phyloP scores from a whole-genome alignment of 225 moss, liverwort and hornwort species.

The Ulota crispa region DNA sequence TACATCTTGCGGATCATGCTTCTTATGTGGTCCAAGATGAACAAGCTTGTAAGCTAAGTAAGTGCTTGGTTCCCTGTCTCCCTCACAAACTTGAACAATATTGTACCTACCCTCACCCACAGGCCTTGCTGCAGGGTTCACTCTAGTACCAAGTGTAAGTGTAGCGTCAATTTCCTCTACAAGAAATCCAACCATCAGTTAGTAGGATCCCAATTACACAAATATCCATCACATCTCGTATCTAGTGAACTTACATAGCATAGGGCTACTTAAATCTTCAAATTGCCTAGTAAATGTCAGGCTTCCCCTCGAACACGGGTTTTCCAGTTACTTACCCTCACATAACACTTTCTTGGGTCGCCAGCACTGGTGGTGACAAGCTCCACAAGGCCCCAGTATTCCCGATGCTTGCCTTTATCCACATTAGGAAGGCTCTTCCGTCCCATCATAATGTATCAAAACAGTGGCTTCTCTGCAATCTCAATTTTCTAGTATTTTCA shows the following conservation, averaged over 20 bases:
- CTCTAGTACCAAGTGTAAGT: conserved; percentile 51
- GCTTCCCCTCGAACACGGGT: not conserved
- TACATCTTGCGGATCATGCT: conserved; percentile 53
- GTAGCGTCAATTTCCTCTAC: conserved; percentile 65
- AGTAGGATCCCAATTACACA: not conserved
- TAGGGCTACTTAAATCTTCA: not conserved
- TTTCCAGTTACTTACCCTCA: conserved; percentile 38
- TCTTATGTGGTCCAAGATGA: conserved; percentile 61
- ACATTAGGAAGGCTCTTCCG: conserved; percentile 65
- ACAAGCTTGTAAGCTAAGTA: conserved; percentile 68
- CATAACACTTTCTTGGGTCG: conserved; percentile 57
- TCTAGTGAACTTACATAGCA: not conserved
- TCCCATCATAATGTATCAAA: conserved; percentile 70
- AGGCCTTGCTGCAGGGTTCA: conserved; percentile 65
- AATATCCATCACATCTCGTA: not conserved
- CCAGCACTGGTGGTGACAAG: conserved; percentile 61
- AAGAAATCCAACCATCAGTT: not conserved
- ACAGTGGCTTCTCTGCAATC: conserved; percentile 58
- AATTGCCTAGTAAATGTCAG: not conserved
- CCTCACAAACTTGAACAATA: conserved; percentile 46
- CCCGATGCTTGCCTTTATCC: conserved; percentile 42
- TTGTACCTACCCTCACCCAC: conserved; percentile 72
- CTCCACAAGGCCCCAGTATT: conserved; percentile 79
- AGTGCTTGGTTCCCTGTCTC: conserved; percentile 36
- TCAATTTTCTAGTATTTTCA: conserved; percentile 39